phyloP scores from a whole-genome alignment of 2,329 filamentous ascomycete genomes.

The Penicillium brevicompactum region DNA sequence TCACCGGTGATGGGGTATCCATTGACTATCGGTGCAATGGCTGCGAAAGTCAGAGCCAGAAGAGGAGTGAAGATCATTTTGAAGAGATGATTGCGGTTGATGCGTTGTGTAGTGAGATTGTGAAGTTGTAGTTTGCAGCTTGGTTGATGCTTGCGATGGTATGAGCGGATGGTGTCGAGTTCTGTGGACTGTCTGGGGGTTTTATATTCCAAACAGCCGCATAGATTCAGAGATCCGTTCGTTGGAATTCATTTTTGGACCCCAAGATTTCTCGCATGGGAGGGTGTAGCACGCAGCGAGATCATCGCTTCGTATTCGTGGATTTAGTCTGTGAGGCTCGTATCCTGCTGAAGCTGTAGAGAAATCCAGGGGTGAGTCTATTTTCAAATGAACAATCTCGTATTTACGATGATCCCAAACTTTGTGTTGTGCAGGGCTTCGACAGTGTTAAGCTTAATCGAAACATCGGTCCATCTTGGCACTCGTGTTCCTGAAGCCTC shows the following conservation, averaged over 20 bases:
- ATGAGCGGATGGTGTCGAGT: not conserved
- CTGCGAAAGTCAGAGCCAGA: constrained; percentile 7
- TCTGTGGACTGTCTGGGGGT: not conserved
- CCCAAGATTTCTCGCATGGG: constrained; percentile 5
- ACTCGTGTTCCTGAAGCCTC: constrained; percentile 6
- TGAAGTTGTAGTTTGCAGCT: not conserved
- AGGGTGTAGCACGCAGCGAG: not conserved
- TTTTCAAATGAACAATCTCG: not conserved
- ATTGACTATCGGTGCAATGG: constrained; percentile 5
- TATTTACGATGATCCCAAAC: not conserved
- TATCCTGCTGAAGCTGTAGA: not conserved
- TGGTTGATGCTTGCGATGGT: not conserved
- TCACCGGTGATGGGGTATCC: constrained; percentile 17
- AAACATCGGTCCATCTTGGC: constrained; percentile 5
- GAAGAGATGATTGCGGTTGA: not conserved
- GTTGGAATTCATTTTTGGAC: not conserved
- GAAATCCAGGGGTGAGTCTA: not conserved
- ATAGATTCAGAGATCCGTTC: not conserved
- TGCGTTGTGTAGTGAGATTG: not conserved
- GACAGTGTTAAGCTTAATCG: not conserved
- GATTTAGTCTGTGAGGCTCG: not conserved
- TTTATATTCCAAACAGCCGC: not conserved
- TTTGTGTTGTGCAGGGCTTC: not conserved
- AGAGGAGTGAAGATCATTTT: constrained; percentile 10
- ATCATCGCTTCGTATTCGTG: constrained; percentile 2